Evolutionary conservation across 495 filamentous ascomycete genomes (phyloP).

Genomic region (Trichocladium antarcticum): DNA sequence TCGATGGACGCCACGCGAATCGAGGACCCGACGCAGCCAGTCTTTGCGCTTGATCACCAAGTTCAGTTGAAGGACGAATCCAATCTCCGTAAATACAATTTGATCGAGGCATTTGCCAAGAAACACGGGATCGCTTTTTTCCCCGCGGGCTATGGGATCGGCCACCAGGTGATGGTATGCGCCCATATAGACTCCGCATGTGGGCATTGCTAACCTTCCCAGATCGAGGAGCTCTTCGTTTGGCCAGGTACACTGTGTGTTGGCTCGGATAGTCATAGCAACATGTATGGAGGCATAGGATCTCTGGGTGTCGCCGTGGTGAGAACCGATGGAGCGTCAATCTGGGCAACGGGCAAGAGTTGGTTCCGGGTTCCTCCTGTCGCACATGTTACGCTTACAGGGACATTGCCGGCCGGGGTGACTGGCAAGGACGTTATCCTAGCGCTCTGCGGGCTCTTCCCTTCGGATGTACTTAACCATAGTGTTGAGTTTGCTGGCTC

Average conservation of each 20-base stretch:
- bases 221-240: conserved; percentile 32
- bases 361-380: conserved; percentile 90
- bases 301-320: conserved; percentile 72
- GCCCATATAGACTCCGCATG: no score
- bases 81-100: conserved; percentile 74
- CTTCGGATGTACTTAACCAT: conserved; percentile 85
- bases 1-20: conserved; percentile 72
- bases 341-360: conserved; percentile 74
- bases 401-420: conserved; percentile 65
- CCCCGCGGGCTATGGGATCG: conserved; percentile 58
- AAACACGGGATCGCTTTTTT: conserved; percentile 76
- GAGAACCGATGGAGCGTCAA: conserved; percentile 72
- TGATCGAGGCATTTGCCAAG: conserved; percentile 79
- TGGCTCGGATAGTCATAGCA: conserved; percentile 74
- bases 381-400: conserved; percentile 67
- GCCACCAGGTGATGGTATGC: conserved; percentile 28
- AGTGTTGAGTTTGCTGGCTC: conserved; percentile 81
- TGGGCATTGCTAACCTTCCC: no score
- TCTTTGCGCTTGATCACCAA: conserved; percentile 90
- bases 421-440: conserved; percentile 95
- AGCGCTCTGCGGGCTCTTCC: conserved; percentile 76
- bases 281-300: conserved; percentile 81
- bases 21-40: conserved; percentile 60
- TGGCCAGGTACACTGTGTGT: conserved; percentile 80
- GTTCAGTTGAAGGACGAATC: conserved; percentile 76